phyloP scores from a whole-genome alignment of 2,329 filamentous ascomycete genomes.

The Laburnicola sp. region DNA sequence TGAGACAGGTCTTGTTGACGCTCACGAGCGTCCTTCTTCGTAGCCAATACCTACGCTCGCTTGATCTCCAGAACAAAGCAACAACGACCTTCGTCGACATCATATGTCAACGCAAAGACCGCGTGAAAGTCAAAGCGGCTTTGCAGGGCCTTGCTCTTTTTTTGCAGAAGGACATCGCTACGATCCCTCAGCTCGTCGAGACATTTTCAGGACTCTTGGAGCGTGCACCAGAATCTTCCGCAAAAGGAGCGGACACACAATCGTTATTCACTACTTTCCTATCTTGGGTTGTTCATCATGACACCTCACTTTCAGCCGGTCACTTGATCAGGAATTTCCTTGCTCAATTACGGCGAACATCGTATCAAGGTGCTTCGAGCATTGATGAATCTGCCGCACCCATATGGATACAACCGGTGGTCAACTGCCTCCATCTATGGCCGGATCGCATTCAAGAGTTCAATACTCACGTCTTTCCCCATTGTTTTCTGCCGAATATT shows the following conservation, averaged over 20 bases:
- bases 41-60: constrained; percentile 23
- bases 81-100: constrained; percentile 58
- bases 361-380: constrained; percentile 11
- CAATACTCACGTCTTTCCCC: constrained; percentile 53
- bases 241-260: constrained; percentile 13
- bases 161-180: constrained; percentile 62
- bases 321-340: constrained; percentile 44
- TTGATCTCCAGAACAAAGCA: constrained; percentile 31
- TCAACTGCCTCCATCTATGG: constrained; percentile 35
- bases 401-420: constrained; percentile 46
- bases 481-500: constrained; percentile 49
- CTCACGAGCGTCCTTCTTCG: constrained; percentile 45
- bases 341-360: constrained; percentile 28
- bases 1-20: constrained; percentile 50
- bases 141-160: constrained; percentile 69
- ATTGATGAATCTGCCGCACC: constrained; percentile 17
- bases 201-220: constrained; percentile 37
- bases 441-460: constrained; percentile 46
- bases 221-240: constrained; percentile 4
- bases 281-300: constrained; percentile 45
- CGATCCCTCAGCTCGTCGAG: constrained; percentile 42
- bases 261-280: constrained; percentile 35
- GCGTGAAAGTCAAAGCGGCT: constrained; percentile 69
- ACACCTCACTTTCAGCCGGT: constrained; percentile 46
- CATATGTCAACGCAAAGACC: constrained; percentile 62